Evolutionary conservation across 768 basidiomycete genomes (phyloP).

Genomic region (Lactarius evosmus): DNA sequence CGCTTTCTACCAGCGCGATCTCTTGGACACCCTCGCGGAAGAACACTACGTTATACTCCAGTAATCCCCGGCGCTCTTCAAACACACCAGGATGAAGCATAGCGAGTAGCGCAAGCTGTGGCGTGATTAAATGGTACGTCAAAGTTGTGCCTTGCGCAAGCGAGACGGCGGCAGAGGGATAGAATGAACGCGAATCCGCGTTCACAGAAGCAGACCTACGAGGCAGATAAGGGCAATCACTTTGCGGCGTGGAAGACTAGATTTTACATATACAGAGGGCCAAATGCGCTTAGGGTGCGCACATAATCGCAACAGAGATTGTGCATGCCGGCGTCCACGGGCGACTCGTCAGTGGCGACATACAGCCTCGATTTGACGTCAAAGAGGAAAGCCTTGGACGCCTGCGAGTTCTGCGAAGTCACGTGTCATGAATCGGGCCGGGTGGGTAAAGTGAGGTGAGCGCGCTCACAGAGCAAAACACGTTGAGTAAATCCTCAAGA

Average conservation of each 20-base stretch:
- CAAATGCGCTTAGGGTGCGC: constrained; percentile 81
- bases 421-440: neutral
- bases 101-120: constrained; percentile 66
- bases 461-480: constrained; percentile 67
- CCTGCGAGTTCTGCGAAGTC: constrained; percentile 71
- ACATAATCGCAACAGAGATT: constrained; percentile 91
- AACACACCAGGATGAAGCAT: constrained; percentile 70
- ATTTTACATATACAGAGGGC: constrained; percentile 76
- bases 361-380: constrained; percentile 82
- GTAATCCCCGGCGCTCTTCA: constrained; percentile 66
- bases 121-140: constrained; percentile 78
- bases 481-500: constrained; percentile 83
- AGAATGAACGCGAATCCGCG: constrained; percentile 47
- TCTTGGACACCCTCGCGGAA: constrained; percentile 81
- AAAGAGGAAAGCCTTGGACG: constrained; percentile 92
- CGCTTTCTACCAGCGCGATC: constrained; percentile 73
- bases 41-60: constrained; percentile 86
- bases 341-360: constrained; percentile 90
- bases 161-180: constrained; percentile 65
- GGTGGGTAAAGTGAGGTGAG: no score
- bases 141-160: constrained; percentile 70
- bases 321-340: constrained; percentile 85
- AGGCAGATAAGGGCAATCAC: constrained; percentile 8
- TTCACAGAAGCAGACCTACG: constrained; percentile 25
- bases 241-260: neutral